These are phyloP conservation scores for Excoecaria cochinchinensis DNA, from an alignment of 345 rosid genomes.

Conservation along the genomic window DNA sequence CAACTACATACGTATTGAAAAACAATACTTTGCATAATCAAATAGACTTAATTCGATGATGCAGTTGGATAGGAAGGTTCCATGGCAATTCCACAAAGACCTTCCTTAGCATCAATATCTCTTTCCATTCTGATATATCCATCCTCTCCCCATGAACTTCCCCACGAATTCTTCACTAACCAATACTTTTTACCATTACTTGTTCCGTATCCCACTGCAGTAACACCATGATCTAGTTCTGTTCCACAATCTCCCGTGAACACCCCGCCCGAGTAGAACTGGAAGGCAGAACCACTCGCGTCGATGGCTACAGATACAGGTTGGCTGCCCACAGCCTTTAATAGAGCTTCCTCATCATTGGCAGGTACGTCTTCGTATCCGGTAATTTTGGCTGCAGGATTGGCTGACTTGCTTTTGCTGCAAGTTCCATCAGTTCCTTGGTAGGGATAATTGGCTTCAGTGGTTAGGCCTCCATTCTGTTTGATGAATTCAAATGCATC, in stretches of 20 bases:
- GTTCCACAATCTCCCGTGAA: slow-evolving; percentile 25
- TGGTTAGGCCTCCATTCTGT: slow-evolving; percentile 31
- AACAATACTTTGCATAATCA: too few relatives aligned
- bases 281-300: slow-evolving; percentile 23
- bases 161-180: slow-evolving; percentile 33
- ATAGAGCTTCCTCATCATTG: slow-evolving; percentile 19
- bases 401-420: background rate
- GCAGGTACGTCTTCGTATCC: slow-evolving; percentile 21
- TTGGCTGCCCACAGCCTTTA: slow-evolving; percentile 24
- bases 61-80: slow-evolving; percentile 29
- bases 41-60: background rate
- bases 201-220: slow-evolving; percentile 24
- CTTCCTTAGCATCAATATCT: slow-evolving; percentile 10
- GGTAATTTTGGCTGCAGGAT: slow-evolving; percentile 1
- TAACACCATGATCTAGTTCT: slow-evolving; percentile 23
- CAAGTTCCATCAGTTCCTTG: slow-evolving; percentile 10
- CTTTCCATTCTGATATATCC: slow-evolving; percentile 26
- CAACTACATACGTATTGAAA: too few relatives aligned
- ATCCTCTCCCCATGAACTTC: slow-evolving; percentile 21
- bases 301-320: slow-evolving; percentile 30
- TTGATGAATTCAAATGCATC: slow-evolving; percentile 28
- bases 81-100: slow-evolving; percentile 32
- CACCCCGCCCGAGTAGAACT: slow-evolving; percentile 21
- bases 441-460: slow-evolving; percentile 34
- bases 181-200: slow-evolving; percentile 21